These are phyloP conservation scores for Candida palmyrensis DNA, from an alignment of 805 yeast species.

Conservation along the genomic window DNA sequence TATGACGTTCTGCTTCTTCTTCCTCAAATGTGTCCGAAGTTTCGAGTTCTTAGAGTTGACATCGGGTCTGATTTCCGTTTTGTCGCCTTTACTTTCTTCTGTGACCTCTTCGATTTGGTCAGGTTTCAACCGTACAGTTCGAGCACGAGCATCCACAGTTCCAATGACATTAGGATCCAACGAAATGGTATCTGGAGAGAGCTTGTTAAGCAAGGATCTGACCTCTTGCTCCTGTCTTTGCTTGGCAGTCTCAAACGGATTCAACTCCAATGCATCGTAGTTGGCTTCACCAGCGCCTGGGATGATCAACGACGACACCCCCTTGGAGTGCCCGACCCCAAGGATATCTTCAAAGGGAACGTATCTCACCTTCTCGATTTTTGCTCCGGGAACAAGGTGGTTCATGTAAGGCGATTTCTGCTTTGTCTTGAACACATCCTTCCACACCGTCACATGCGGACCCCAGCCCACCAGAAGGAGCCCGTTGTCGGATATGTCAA, in stretches of 20 bases:
- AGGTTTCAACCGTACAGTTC: constrained; percentile 57
- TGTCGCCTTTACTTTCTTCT: constrained; percentile 36
- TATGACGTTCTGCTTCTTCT: constrained; percentile 77
- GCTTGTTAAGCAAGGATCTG: constrained; percentile 74
- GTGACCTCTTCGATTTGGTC: constrained; percentile 46
- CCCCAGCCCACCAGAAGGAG: constrained; percentile 91
- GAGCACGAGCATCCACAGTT: constrained; percentile 68
- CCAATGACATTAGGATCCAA: constrained; percentile 89
- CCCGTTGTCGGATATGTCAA: constrained; percentile 84
- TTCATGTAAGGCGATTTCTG: constrained; percentile 90
- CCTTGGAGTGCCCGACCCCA: constrained; percentile 77
- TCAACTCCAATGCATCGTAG: constrained; percentile 86
- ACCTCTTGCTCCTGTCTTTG: constrained; percentile 95
- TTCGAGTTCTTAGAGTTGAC: constrained; percentile 80
- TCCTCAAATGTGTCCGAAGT: constrained; percentile 72
- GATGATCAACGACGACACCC: constrained; percentile 78
- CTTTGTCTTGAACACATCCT: constrained; percentile 65
- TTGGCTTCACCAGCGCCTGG: constrained; percentile 99
- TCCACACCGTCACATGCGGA: constrained; percentile 92
- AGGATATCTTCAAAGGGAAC: constrained; percentile 97
- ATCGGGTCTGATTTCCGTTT: constrained; percentile 59
- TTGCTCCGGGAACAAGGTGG: constrained; percentile 76
- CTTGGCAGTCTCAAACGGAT: constrained; percentile 86
- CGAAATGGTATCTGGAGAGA: constrained; percentile 88
- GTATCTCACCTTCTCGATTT: constrained; percentile 59